These are phyloP conservation scores for Geranium brycei DNA, from an alignment of 345 rosid species.

Conservation along the genomic window DNA sequence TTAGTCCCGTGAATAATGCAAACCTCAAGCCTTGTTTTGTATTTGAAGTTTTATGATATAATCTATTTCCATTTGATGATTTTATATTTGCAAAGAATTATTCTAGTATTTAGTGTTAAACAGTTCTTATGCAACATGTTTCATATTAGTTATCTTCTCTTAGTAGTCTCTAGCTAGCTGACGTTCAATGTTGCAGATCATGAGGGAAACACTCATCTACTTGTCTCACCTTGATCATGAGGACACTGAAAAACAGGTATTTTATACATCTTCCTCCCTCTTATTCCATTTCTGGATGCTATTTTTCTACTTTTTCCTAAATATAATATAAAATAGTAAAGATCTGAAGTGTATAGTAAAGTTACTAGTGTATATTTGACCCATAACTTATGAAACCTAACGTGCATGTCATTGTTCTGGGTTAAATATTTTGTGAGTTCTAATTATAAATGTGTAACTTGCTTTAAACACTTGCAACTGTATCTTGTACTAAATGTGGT, in stretches of 20 bases:
- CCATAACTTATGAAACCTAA: background rate
- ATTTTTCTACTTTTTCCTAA: background rate
- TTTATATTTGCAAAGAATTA: background rate
- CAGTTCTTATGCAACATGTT: background rate
- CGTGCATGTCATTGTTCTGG: background rate
- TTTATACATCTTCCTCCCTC: background rate
- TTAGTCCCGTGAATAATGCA: too few relatives aligned
- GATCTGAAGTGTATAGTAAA: too few relatives aligned
- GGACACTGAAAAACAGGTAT: slow-evolving; percentile 97
- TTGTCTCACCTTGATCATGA: slow-evolving; percentile 94
- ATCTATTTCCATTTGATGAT: background rate
- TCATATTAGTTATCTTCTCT: background rate
- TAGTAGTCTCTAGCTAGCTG: slow-evolving; percentile 1
- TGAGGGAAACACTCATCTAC: slow-evolving; percentile 94
- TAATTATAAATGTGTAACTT: background rate
- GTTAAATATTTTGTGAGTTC: background rate
- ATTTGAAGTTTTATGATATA: too few relatives aligned
- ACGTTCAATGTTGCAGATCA: slow-evolving; percentile 47
- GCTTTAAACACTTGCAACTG: background rate
- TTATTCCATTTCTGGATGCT: background rate
- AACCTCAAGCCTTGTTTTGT: too few relatives aligned
- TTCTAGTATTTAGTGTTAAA: background rate
- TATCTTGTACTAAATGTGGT: background rate
- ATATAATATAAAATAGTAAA: too few relatives aligned
- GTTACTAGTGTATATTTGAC: background rate